Conservation (phyloP, 2,329 filamentous ascomycete genomes). For the Juglanconis sp. region DNA sequence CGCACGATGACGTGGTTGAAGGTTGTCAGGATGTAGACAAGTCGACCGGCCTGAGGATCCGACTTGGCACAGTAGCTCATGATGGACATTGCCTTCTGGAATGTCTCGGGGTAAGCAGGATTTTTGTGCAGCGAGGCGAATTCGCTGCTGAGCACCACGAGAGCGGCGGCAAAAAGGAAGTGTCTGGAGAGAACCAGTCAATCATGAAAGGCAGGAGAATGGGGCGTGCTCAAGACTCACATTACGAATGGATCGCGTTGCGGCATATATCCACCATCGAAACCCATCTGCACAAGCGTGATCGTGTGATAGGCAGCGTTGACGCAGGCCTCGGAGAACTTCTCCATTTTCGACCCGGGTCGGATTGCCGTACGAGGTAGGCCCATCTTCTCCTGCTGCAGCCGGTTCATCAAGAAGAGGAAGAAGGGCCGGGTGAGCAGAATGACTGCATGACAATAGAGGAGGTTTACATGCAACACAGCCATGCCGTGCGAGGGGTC, state of each 20-base stretch:
- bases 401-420: constrained; percentile 50
- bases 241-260: constrained; percentile 54
- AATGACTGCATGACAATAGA: constrained; percentile 61
- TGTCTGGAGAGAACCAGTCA: constrained; percentile 38
- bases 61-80: constrained; percentile 45
- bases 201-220: background rate
- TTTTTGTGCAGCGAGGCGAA: constrained; percentile 49
- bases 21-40: constrained; percentile 47
- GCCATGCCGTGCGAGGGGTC: constrained; percentile 51
- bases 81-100: constrained; percentile 41
- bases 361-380: constrained; percentile 26
- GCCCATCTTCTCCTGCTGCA: constrained; percentile 30
- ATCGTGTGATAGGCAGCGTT: constrained; percentile 49
- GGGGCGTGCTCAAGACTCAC: constrained; percentile 35
- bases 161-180: constrained; percentile 52
- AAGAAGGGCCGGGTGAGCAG: constrained; percentile 64
- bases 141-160: constrained; percentile 56
- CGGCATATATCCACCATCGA: constrained; percentile 43
- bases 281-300: constrained; percentile 41
- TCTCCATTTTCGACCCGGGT: constrained; percentile 36
- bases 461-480: constrained; percentile 59
- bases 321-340: constrained; percentile 50
- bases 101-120: constrained; percentile 34
- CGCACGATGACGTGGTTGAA: constrained; percentile 32
- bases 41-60: constrained; percentile 47